Conservation (phyloP, 148 eudicot species). For the Linanthus parryae region DNA sequence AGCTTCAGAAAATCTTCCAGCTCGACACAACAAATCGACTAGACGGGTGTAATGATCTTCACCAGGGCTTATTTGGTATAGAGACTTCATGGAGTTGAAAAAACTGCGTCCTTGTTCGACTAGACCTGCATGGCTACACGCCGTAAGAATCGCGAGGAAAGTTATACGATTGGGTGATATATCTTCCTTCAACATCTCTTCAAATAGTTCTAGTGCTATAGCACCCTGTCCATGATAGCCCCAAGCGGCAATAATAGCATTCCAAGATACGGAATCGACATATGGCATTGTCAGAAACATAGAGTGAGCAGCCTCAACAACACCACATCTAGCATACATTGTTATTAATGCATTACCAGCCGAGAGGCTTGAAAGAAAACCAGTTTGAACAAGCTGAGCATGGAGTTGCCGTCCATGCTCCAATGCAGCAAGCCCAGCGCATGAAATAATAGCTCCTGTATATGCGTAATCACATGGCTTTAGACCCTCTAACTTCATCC, state of each 20-base stretch:
- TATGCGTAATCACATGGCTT: slow-evolving; percentile 56
- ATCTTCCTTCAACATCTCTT: slow-evolving; percentile 43
- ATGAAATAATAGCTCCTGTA: slow-evolving; percentile 56
- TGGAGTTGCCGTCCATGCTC: slow-evolving; percentile 56
- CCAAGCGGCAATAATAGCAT: slow-evolving; percentile 59
- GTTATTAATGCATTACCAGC: slow-evolving; percentile 58
- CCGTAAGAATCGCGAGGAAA: slow-evolving; percentile 50
- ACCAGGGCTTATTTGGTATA: slow-evolving; percentile 39
- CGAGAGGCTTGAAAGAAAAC: slow-evolving; percentile 54
- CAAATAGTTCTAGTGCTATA: slow-evolving; percentile 41
- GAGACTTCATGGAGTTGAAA: slow-evolving; percentile 35
- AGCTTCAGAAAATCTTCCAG: slow-evolving; percentile 59
- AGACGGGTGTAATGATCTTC: slow-evolving; percentile 64
- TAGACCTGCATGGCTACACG: slow-evolving; percentile 63
- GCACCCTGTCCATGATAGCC: slow-evolving; percentile 60
- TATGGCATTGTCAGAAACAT: slow-evolving; percentile 40
- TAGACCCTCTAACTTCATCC: slow-evolving; percentile 47
- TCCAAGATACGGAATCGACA: slow-evolving; percentile 60
- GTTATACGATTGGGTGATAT: slow-evolving; percentile 50
- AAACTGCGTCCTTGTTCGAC: slow-evolving; percentile 41
- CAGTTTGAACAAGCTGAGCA: slow-evolving; percentile 37
- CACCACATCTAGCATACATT: slow-evolving; percentile 63
- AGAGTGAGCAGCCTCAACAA: slow-evolving; percentile 34
- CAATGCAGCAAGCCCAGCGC: slow-evolving; percentile 49
- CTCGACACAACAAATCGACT: slow-evolving; percentile 49